Evolutionary conservation across 371 early-diverging fungal species (phyloP).

Genomic region (Capillidium rhysosporum): DNA sequence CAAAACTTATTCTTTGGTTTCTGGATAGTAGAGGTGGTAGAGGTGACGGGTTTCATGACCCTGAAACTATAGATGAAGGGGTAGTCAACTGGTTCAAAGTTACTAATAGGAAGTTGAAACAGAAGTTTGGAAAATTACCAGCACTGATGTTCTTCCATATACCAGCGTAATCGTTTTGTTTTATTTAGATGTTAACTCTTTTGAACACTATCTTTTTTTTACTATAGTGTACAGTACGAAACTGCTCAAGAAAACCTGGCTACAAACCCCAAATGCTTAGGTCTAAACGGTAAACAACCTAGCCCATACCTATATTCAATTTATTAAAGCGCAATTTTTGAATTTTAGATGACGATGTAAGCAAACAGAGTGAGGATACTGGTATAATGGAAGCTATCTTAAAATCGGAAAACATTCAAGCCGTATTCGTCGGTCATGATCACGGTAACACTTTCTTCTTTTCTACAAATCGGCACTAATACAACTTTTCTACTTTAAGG

Average conservation of each 20-base stretch:
- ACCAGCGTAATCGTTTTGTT: background rate
- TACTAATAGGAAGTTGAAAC: background rate
- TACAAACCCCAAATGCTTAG: background rate
- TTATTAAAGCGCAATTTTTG: background rate
- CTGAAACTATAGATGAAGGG: background rate
- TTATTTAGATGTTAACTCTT: background rate
- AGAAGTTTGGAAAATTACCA: background rate
- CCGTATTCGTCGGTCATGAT: background rate
- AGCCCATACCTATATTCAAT: background rate
- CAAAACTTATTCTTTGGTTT: background rate
- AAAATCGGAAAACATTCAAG: background rate
- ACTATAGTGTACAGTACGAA: background rate
- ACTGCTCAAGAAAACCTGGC: background rate
- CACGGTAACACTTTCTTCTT: background rate
- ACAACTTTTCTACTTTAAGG: background rate
- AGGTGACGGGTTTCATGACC: background rate
- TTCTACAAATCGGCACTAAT: background rate
- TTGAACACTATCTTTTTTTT: too few species aligned
- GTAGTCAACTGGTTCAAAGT: background rate
- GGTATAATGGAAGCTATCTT: background rate
- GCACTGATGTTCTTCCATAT: background rate
- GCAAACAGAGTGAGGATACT: background rate
- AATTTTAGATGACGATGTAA: background rate
- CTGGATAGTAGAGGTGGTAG: background rate
- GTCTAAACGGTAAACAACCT: background rate